Evolutionary conservation across 176 grass and related monocot species (phyloP).

Genomic region (Ananas comosus): DNA sequence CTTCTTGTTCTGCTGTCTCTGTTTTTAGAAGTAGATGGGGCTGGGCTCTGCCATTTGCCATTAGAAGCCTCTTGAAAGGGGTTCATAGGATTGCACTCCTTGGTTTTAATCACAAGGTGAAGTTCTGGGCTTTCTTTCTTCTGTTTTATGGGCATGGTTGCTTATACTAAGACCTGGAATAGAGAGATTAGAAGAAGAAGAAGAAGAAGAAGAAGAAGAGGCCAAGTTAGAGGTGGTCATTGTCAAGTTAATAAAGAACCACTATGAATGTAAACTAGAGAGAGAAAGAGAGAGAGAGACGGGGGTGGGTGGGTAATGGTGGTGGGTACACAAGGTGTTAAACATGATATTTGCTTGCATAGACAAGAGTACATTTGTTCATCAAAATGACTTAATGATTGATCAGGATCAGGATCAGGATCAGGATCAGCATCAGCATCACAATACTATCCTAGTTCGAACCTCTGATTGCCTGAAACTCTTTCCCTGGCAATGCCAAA

Average conservation of each 20-base stretch:
- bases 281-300: background rate
- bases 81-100: background rate
- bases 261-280: background rate
- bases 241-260: background rate
- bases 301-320: background rate
- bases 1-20: slow-evolving; percentile 4
- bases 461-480: too few species aligned
- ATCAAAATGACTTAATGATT: too few species aligned
- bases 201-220: slow-evolving; percentile 1
- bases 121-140: slow-evolving; percentile 4
- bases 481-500: too few species aligned
- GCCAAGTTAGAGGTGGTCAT: background rate
- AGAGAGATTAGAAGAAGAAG: background rate
- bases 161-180: background rate
- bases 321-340: too few species aligned
- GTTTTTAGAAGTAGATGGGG: slow-evolving; percentile 3
- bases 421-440: too few species aligned
- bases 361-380: too few species aligned
- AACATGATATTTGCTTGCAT: too few species aligned
- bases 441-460: too few species aligned
- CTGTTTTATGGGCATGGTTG: slow-evolving; percentile 6
- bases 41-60: background rate
- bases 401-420: too few species aligned
- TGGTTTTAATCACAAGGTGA: slow-evolving; percentile 6
- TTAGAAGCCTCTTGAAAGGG: slow-evolving; percentile 6